Evolutionary conservation across 139 green algal species (phyloP), one percentile per base, ranked within the genome.

Genomic region (Diplosphaera chodatii): DNA sequence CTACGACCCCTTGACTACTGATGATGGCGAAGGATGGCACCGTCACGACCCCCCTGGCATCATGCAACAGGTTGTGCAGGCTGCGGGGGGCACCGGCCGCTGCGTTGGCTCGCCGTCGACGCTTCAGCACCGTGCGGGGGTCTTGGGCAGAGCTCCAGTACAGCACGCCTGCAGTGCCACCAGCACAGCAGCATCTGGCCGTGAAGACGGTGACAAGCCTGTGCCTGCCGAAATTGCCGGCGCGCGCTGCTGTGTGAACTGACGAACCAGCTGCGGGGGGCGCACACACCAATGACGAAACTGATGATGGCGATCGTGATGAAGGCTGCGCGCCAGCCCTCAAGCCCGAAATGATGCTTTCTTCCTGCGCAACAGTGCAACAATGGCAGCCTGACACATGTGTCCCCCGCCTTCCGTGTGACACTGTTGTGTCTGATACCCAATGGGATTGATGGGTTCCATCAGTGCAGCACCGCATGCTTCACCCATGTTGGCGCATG

Each of bases 291-390:
- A 0, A 76, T 73, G 2, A 81, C 23, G 10, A 82, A 28, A 69
- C 75, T 86, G 56, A 90, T n/a, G 0, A 72, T 27, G 1, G 82
- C 87, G 20, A 90, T 70, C 16, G 66, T 69, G 22, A 87, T 41
- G 34, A 91, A 91, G 20, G 83, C 88, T 55, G 88, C 76, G 18
- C 88, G 70, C 88, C 88, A 93, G 25, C 88, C 88, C 31, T 91
- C 85, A 28, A 88, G 74, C 28, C 72, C 73, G 3, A 87, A 63
- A 4, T 71, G 77, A 0, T 23, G 41, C 5, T 68, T 55, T 10
- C 69, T 63, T 18, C 79, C 78, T 79, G 64, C n/a, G n/a, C n/a
- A 29, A 55, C 48, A 66, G 32, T 20, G 15, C 30, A 20, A 22
- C 59, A n/a, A n/a, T n/a, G n/a, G n/a, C n/a, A n/a, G n/a, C n/a